Evolutionary conservation across 2,329 filamentous ascomycete species (phyloP).

Genomic region (Colletotrichum shisoi): DNA sequence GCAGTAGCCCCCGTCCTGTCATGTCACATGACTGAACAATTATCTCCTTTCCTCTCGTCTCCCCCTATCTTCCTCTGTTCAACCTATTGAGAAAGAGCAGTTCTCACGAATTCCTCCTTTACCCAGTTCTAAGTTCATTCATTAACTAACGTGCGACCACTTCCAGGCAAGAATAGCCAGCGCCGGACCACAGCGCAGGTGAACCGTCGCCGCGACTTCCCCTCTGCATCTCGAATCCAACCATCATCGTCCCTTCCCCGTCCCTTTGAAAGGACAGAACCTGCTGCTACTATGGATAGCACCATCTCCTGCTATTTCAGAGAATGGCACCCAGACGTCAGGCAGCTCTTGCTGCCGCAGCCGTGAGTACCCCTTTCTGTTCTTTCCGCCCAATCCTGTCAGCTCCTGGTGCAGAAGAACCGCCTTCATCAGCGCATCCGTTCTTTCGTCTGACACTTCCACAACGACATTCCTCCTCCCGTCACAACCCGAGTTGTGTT

Average conservation of each 20-base stretch:
- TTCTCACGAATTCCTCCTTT: background rate
- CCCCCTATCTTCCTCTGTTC: background rate
- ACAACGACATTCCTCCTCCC: slow-evolving; percentile 14
- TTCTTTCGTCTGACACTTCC: slow-evolving; percentile 23
- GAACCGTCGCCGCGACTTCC: background rate
- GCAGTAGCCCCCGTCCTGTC: background rate
- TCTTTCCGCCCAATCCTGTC: background rate
- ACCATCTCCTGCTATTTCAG: slow-evolving; percentile 20
- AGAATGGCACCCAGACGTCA: slow-evolving; percentile 32
- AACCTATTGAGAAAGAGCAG: background rate
- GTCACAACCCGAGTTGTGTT: slow-evolving; percentile 4
- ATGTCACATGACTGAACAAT: background rate
- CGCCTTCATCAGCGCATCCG: background rate
- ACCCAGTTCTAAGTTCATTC: too few relatives aligned
- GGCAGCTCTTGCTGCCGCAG: slow-evolving; percentile 35
- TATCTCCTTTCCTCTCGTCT: background rate
- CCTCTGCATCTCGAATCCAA: background rate
- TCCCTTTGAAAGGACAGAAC: slow-evolving; percentile 5
- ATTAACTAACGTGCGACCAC: background rate
- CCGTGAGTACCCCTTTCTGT: slow-evolving; percentile 20
- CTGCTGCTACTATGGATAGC: slow-evolving; percentile 37
- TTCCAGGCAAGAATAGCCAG: background rate
- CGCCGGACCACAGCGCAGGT: background rate
- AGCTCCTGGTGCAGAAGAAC: background rate
- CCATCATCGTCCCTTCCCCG: background rate